Evolutionary conservation across 768 basidiomycete genomes (phyloP).

Genomic region (Russula sp.): DNA sequence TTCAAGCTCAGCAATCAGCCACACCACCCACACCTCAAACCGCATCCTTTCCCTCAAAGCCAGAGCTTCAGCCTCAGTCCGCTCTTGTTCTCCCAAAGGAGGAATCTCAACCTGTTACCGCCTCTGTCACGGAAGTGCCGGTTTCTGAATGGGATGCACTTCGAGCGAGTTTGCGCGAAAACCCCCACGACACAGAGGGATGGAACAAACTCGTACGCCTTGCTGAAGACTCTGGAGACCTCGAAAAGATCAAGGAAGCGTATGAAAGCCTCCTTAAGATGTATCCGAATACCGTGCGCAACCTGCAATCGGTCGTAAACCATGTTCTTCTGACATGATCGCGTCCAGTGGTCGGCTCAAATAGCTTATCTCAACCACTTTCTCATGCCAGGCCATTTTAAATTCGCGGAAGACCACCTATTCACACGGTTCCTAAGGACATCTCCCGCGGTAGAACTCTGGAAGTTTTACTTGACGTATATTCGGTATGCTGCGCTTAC

Average conservation of each 20-base stretch:
- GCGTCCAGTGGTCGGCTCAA: slow-evolving; percentile 66
- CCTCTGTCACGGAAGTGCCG: slow-evolving; percentile 26
- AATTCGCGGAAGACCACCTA: slow-evolving; percentile 69
- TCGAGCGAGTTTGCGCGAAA: slow-evolving; percentile 54
- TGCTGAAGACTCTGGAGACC: slow-evolving; percentile 70
- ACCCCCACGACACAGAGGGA: slow-evolving; percentile 67
- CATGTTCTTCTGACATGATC: slow-evolving; percentile 25
- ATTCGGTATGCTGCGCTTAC: slow-evolving; percentile 47
- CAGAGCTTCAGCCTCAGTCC: slow-evolving; percentile 5
- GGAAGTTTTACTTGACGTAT: slow-evolving; percentile 91
- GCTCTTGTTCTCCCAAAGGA: slow-evolving; percentile 13
- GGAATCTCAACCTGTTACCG: slow-evolving; percentile 24
- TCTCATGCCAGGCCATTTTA: slow-evolving; percentile 57
- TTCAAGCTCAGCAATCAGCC: slow-evolving; percentile 20
- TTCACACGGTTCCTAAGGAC: slow-evolving; percentile 83
- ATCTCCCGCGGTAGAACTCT: slow-evolving; percentile 84
- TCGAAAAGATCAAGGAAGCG: slow-evolving; percentile 71
- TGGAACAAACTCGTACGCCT: slow-evolving; percentile 75
- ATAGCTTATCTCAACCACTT: slow-evolving; percentile 80
- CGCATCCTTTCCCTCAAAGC: slow-evolving; percentile 6
- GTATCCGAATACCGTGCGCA: slow-evolving; percentile 89
- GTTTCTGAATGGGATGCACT: slow-evolving; percentile 64
- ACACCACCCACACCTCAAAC: slow-evolving; percentile 15
- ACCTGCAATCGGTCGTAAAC: slow-evolving; percentile 27
- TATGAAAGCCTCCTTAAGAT: slow-evolving; percentile 79